Base-by-base conservation (phyloP, 2,329 filamentous ascomycete genomes). In the Orbilia ellipsospora region DNA sequence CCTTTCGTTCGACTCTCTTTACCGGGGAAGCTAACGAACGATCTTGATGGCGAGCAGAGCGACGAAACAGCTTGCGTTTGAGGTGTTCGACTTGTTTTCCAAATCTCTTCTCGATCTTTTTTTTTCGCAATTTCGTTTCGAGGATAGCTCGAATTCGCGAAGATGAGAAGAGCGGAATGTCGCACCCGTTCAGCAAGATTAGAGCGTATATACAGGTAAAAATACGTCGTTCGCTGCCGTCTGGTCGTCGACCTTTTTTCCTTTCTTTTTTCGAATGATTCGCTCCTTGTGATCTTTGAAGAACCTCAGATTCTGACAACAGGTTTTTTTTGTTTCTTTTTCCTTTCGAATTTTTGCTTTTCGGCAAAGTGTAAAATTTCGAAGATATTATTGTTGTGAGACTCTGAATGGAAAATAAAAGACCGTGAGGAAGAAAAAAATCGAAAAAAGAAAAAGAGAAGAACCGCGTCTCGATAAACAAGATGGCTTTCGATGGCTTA, bases 1-100 rank as follows among this genome's bases (percentile, higher is more conserved):
- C 56, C 56, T 26, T 56, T 42, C 31, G 20, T 40, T 73, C 36
- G 55, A 61, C 23, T 51, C 31, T 36, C 31, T 36, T 16, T 48
- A 42, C 50, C 48, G 56, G 51, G 23, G 50, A 51, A 50, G 50
- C 31, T 26, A 36, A 36, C 31, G 31, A 57, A 55, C 13, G 28
- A 66, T 66, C 69, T 67, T 20, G 62, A 67, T 61, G 55, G 68
- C 56, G 62, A 67, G 63, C 62, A 68, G 23, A 55, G 52, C 59
- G 57, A 74, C 70, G 70, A 74, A 74, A 68, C 62, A 59, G 52
- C 70, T 73, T 73, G 69, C 69, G 69, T 73, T 59, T 61, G 62
- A 67, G 13, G 57, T 48, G 52, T 51, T 54, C 45, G 70, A 51
- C 59, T 55, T 55, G 61, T 40, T 48, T 13, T 23, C 23, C 23